Evolutionary conservation across 1,284 basidiomycete genomes (phyloP), one percentile per base, ranked within the genome.

Genomic region (Inonotus hispidus): DNA sequence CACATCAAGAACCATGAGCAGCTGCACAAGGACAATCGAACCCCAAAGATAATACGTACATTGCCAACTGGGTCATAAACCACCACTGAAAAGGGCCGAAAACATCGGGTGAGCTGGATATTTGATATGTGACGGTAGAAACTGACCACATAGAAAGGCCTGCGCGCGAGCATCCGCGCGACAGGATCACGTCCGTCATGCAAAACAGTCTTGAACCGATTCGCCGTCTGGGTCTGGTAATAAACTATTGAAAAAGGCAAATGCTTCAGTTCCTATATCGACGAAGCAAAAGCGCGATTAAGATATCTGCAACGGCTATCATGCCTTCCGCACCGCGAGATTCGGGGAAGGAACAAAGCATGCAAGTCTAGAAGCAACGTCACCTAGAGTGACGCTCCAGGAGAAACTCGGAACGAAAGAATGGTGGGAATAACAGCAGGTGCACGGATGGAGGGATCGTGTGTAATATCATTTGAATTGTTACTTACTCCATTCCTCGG

Each of bases 401-500:
- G 37, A 38, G 16, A 43, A 38, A 23, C 35, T 29, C 53, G 53
- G 50, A 32, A 35, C 35, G 19, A 23, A 32, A 25, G 55, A 32
- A 19, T n/a, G n/a, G 29, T 35, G 41, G 39, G 55, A 45, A 46
- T 43, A 21, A 4, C n/a, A n/a, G 41, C 16, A 43, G 19, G 41
- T 10, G 41, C 13, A 38, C 23, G 29, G 55, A 35, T 27, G 50
- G 27, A n/a, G n/a, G n/a, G n/a, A n/a, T n/a, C n/a, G n/a, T n/a
- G n/a, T n/a, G n/a, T 54, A 66, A 54, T 53, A 47, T 53, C 53
- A 55, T 59, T 60, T 53, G 35, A 37, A 53, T 64, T 43, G 41
- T n/a, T 21, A 49, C 86, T 72, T 72, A 90, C 88, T 75, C 87
- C 88, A 90, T 67, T 90, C 86, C 68, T 88, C 81, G 0, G 84